These are phyloP conservation scores for Hypsizygus marmoreus DNA, from an alignment of 768 basidiomycete species.

Conservation along the genomic window DNA sequence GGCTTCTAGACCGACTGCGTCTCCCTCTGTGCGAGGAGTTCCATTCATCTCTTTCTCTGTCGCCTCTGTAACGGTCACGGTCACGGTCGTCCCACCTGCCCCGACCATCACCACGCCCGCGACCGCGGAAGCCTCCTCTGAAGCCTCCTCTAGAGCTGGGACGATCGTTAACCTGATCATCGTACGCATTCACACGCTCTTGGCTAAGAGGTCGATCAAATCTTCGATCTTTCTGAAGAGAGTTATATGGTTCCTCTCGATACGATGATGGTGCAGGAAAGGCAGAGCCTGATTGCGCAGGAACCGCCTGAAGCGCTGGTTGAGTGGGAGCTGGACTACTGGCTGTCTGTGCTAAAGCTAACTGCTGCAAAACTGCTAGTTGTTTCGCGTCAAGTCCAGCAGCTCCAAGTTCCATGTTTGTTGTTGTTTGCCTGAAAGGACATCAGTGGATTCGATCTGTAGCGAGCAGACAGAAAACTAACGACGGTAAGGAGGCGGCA, in stretches of 20 bases:
- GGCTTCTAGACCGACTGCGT: slow-evolving; percentile 76
- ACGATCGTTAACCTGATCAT: slow-evolving; percentile 54
- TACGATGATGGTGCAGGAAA: slow-evolving; percentile 35
- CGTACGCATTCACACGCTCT: slow-evolving; percentile 50
- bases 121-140: slow-evolving; percentile 59
- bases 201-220: slow-evolving; percentile 51
- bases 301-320: slow-evolving; percentile 30
- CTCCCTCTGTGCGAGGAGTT: slow-evolving; percentile 47
- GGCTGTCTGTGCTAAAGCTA: slow-evolving; percentile 70
- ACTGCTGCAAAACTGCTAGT: slow-evolving; percentile 75
- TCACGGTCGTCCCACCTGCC: slow-evolving; percentile 64
- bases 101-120: slow-evolving; percentile 54
- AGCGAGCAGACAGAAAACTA: slow-evolving; percentile 23
- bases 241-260: slow-evolving; percentile 46
- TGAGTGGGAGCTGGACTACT: slow-evolving; percentile 32
- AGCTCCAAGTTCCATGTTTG: slow-evolving; percentile 49
- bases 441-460: slow-evolving; percentile 8
- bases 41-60: slow-evolving; percentile 39
- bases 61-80: slow-evolving; percentile 54
- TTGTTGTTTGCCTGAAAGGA: slow-evolving; percentile 55
- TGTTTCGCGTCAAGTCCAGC: slow-evolving; percentile 53
- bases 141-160: slow-evolving; percentile 50
- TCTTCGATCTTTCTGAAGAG: slow-evolving; percentile 40
- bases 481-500: slow-evolving; percentile 42
- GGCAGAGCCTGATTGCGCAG: slow-evolving; percentile 30